Base-by-base conservation (phyloP, 2,329 filamentous ascomycete genomes). In the Clarireedia homoeocarpa region DNA sequence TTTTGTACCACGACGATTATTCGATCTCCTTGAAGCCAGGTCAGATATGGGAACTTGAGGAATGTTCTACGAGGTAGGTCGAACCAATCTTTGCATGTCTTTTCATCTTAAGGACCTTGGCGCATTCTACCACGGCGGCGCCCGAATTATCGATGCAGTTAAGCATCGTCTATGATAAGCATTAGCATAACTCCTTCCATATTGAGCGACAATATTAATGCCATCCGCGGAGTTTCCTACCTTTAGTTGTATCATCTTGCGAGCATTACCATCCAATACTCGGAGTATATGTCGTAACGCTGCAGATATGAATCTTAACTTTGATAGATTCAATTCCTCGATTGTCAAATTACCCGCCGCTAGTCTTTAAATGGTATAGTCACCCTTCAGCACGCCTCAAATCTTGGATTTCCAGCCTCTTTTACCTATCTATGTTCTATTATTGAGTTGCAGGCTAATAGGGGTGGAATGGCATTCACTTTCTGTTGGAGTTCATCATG, bases 131-230 rank as follows among this genome's bases (percentile, higher is more conserved):
- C 64, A 99, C 80, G 67, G 94, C 91, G 65, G 94, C 94, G 71
- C 94, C 94, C 63, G 94, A 97, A 79, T 70, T 99, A 86, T 99
- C 94, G 83, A 99, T 97, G 85, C 94, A 97, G 76, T 94, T 96
- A 68, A 99, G 83, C 83, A 99, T 90, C 71, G 91, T 88, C 94
- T 96, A 36, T 34, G 26, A 5, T 5, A 51, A 36, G 17, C 27
- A n/a, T 51, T 48, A 51, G 47, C 26, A 49, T 10, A 45, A 23
- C 34, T 17, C 40, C 44, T 20, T 12, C 23, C 2, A 9, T 10
- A 6, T 17, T 42, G n/a, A 44, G 40, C 9, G 7, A 44, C 9
- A 4, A 20, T 44, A 12, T 44, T 7, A 20, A 44, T 44, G n/a
- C 38, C 60, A 49, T 34, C 30, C 6, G 30, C 30, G 12, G 30